Base-by-base conservation (phyloP, 192 early-diverging fungal species). In the Diversispora epigaea region DNA sequence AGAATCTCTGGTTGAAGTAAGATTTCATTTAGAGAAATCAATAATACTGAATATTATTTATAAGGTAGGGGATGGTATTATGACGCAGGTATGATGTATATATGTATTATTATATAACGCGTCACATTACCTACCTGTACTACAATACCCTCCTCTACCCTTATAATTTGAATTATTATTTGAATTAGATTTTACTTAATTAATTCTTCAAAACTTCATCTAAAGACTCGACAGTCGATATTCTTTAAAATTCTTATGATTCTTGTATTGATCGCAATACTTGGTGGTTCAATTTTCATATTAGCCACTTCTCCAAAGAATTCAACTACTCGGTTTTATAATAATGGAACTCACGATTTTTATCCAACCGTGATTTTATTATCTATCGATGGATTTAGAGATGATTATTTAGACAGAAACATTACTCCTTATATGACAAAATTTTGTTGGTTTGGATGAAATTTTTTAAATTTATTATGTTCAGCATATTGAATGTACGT, bases 311-410 rank as follows among this genome's bases (percentile, higher is more conserved):
- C 10, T 54, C 6, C 14, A 54, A 14, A 54, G 12, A 14, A 14
- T 54, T 14, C n/a, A 17, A 54, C n/a, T 11, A 14, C 50, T 54
- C 50, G 14, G 50, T 17, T 17, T 14, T 54, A 17, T 54, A 17
- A 17, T 11, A 93, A 93, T 79, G 91, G 91, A 12, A 89, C 91
- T 12, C 86, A 88, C 54, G 77, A 81, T 58, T 93, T 90, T 82
- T 81, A 80, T 47, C 81, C 87, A 17, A 91, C 89, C 10, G 82
- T 94, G 1, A 86, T 98, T 52, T 80, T 96, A n/a, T 75, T 98
- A 14, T 95, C 94, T 3, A 82, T 95, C 40, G 96, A 98, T 79
- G 95, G 95, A 21, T 89, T 94, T 80, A 83, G 95, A 46, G 84
- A 89, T 40, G 92, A 95, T 75, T 98, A 96, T 80, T 76, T 98